Evolutionary conservation across 495 filamentous ascomycete species (phyloP), one percentile per base, ranked within the genome.

Genomic region (Aspergillus wentii): DNA sequence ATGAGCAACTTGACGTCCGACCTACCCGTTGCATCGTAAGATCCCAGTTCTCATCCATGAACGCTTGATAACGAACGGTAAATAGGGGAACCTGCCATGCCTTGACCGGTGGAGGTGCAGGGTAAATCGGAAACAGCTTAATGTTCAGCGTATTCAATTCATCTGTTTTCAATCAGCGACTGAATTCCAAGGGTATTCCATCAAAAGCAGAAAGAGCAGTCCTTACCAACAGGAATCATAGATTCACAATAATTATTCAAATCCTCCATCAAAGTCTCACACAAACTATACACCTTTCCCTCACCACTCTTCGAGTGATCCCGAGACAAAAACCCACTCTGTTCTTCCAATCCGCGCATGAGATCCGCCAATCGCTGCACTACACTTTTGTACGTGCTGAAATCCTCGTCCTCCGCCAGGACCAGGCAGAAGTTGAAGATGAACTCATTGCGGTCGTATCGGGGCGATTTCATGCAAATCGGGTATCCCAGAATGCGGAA

Each of bases 391-490:
- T 94, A 94, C 25, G 66, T 72, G 46, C 70, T 71, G 44, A 75
- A 76, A 41, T 85, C 80, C 5, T 66, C 71, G 51, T 83, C 78
- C 40, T 83, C 83, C 31, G 80, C 76, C 27, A 98, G 68, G 11
- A 98, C 87, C 15, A 97, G 57, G 33, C 86, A 86, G 49, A 97
- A 95, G 57, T 96, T 97, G 77, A 97, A 98, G 54, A 95, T 94
- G 65, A 94, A 96, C 56, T 95, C 85, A 63, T 97, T 98, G 35
- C 92, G 84, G 38, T 83, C 74, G 57, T 98, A 91, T 30, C 74
- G 73, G 17, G 72, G 67, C 30, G 83, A 77, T 6, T 75, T 77
- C 61, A 96, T 87, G 58, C 86, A 89, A 23, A 97, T 83, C 1
- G 92, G 92, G 51, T 89, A 88, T 8, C 88, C 86, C 16, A 97